Evolutionary conservation across 2,329 filamentous ascomycete species (phyloP), one percentile per base, ranked within the genome.

Genomic region (Stachybotrys chartarum): DNA sequence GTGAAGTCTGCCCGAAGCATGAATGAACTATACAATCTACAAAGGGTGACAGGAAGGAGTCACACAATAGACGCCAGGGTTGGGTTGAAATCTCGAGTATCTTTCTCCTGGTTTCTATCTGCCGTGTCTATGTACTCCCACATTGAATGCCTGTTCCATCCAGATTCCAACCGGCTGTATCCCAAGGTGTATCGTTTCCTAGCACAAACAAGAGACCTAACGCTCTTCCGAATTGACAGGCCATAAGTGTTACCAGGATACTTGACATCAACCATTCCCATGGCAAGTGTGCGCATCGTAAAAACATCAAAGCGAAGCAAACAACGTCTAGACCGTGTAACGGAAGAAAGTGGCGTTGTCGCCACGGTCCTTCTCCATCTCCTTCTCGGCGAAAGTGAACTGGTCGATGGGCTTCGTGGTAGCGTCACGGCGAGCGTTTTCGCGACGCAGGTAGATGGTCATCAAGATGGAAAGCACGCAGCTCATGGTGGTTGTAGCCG

Each of bases 301-400:
- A 42, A 42, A 42, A 14, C 35, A 42, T 42, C 14, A 42, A 42
- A 42, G 10, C 10, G 35, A 14, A 17, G 16, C 49, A 52, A 18
- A 55, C 59, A 60, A 59, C 51, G 54, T 56, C 67, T 70, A 81
- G 42, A 80, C 62, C 7, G 77, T 81, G 61, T 80, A 81, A 56
- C 78, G 72, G 70, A 79, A 82, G 64, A 79, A 81, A 30, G 74
- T 77, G 52, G 82, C 82, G 57, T 77, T 70, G 63, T 86, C 83
- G 8, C 82, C 83, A 56, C 74, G 72, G 58, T 84, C 75, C 35
- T 75, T 69, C 71, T 85, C 80, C 12, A 71, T 51, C 24, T 69
- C 52, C 70, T 75, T 80, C 72, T 84, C 79, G 59, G 79, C 79
- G 47, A 74, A 67, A 3, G 78, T 81, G 67, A 82, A 79, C 56